Evolutionary conservation across 805 yeast species (phyloP).

Genomic region (Torulaspora gathmanii): DNA sequence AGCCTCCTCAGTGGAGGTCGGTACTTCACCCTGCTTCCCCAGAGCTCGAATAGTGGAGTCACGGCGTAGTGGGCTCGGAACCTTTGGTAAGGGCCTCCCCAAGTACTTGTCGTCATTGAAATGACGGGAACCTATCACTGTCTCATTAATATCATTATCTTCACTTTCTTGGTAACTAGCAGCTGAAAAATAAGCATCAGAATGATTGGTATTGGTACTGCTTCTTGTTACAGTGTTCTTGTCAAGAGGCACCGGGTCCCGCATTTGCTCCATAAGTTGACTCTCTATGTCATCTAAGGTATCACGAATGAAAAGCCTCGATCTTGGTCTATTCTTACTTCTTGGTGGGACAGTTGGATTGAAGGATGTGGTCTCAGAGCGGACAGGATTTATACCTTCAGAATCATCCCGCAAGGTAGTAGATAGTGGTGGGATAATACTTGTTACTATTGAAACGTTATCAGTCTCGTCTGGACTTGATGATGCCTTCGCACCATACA

Average conservation of each 20-base stretch:
- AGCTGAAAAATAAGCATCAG: constrained; percentile 30
- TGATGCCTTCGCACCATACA: background rate
- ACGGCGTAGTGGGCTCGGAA: constrained; percentile 14
- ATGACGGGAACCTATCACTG: background rate
- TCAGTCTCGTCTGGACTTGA: constrained; percentile 13
- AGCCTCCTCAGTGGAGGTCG: background rate
- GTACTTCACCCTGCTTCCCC: background rate
- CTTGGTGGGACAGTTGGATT: constrained; percentile 36
- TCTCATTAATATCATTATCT: constrained; percentile 8
- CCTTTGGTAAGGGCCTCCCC: constrained; percentile 25
- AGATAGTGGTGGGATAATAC: constrained; percentile 26
- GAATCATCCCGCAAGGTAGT: constrained; percentile 18
- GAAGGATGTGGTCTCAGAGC: constrained; percentile 21
- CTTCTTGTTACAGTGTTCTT: constrained; percentile 9
- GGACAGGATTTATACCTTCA: constrained; percentile 17
- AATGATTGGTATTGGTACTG: constrained; percentile 12
- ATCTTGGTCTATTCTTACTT: constrained; percentile 32
- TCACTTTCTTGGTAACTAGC: constrained; percentile 15
- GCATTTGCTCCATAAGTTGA: constrained; percentile 20
- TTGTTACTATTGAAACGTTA: constrained; percentile 23
- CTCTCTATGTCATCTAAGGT: constrained; percentile 22
- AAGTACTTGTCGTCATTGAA: constrained; percentile 18
- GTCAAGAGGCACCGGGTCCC: constrained; percentile 3
- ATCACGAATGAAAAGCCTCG: constrained; percentile 26
- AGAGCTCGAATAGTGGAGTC: constrained; percentile 11